These are phyloP conservation scores for Rubia balearica DNA, from an alignment of 305 asterid genomes.

Conservation along the genomic window DNA sequence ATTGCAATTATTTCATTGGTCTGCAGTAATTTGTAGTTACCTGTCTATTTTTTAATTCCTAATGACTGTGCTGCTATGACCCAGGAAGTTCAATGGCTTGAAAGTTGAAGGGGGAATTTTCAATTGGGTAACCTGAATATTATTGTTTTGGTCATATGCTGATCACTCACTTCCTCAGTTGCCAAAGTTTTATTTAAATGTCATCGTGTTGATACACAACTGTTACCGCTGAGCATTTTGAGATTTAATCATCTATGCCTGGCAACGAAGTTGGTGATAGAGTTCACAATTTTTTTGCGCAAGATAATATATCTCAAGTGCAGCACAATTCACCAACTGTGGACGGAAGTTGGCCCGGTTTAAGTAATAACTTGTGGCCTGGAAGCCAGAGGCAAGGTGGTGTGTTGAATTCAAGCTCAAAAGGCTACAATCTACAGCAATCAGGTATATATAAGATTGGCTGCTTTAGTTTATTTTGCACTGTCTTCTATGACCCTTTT, in stretches of 20 bases:
- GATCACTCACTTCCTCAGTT: neutral
- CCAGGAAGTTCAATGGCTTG: slow-evolving; percentile 3
- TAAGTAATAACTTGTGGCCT: slow-evolving; percentile 51
- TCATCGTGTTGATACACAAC: slow-evolving; percentile 17
- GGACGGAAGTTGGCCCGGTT: slow-evolving; percentile 57
- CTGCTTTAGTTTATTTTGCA: neutral
- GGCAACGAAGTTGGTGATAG: slow-evolving; percentile 91
- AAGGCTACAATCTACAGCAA: slow-evolving; percentile 39
- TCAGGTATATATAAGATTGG: slow-evolving; percentile 35
- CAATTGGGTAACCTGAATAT: slow-evolving; percentile 2
- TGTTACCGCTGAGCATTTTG: slow-evolving; percentile 16
- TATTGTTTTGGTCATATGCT: neutral
- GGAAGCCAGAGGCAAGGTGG: slow-evolving; percentile 52
- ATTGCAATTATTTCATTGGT: neutral
- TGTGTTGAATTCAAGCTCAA: slow-evolving; percentile 30
- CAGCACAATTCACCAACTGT: slow-evolving; percentile 47
- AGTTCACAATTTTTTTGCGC: slow-evolving; percentile 94
- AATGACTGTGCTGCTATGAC: neutral
- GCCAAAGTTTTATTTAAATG: neutral
- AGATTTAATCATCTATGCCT: slow-evolving; percentile 76
- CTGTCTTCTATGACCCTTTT: neutral
- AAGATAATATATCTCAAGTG: slow-evolving; percentile 60
- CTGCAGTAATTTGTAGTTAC: neutral
- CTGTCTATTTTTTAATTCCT: neutral
- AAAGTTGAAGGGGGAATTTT: slow-evolving; percentile 10